Conservation (phyloP, 2,329 filamentous ascomycete genomes). For the Phyllosticta citrichinensis region DNA sequence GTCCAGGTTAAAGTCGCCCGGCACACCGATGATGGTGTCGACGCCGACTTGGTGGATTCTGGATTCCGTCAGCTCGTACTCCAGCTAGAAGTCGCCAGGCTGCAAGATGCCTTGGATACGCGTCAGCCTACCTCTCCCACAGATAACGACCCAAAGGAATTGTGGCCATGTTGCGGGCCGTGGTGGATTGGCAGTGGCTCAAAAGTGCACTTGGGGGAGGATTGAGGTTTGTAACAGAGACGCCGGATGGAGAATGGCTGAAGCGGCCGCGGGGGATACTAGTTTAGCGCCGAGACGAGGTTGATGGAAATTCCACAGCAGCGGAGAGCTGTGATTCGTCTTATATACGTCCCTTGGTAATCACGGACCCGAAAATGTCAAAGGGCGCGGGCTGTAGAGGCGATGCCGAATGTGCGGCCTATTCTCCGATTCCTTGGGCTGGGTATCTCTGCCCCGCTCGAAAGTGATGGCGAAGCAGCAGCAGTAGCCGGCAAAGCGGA, state of each 20-base stretch:
- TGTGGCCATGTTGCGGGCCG: constrained; percentile 16
- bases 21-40: constrained; percentile 33
- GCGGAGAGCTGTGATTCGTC: not conserved
- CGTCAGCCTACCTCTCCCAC: constrained; percentile 24
- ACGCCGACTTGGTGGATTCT: constrained; percentile 32
- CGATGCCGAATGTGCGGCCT: not conserved
- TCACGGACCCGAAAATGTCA: not conserved
- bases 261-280: not conserved
- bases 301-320: not conserved
- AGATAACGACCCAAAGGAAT: constrained; percentile 34
- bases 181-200: not conserved
- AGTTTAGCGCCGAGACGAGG: not conserved
- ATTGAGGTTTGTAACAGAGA: not conserved
- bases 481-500: not conserved
- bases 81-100: too few species aligned
- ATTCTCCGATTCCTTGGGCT: not conserved
- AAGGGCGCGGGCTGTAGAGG: not conserved
- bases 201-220: not conserved
- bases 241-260: not conserved
- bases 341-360: not conserved
- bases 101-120: not conserved
- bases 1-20: constrained; percentile 38
- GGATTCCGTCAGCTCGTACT: not conserved
- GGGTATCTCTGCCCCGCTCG: not conserved
- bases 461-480: not conserved